Evolutionary conservation across 169 alveolate genomes (phyloP).

Genomic region (Plasmodium gallinaceum): DNA sequence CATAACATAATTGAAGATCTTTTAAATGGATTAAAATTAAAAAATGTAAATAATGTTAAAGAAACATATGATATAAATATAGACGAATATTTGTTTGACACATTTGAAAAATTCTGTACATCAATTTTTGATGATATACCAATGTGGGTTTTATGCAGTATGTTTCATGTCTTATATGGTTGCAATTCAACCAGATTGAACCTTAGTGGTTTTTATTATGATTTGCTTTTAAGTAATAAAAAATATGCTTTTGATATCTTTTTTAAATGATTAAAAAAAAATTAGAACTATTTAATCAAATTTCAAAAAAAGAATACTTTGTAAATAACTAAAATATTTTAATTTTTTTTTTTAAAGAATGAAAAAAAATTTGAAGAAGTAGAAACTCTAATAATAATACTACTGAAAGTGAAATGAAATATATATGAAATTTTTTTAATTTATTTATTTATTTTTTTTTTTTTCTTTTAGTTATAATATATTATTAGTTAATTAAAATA

Average conservation of each 20-base stretch:
- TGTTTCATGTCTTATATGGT: no score
- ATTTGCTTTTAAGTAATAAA: background rate
- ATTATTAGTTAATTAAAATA: background rate
- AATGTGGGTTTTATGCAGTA: no score
- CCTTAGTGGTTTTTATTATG: no score
- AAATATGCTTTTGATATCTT: background rate
- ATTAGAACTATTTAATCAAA: background rate
- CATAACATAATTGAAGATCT: background rate
- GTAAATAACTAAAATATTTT: no score
- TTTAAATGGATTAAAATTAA: conserved; percentile 3
- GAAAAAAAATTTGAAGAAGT: no score
- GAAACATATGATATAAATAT: background rate
- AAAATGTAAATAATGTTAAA: background rate
- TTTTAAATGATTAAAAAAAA: background rate
- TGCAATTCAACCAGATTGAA: no score
- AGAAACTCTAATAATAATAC: no score
- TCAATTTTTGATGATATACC: background rate
- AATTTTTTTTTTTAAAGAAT: no score
- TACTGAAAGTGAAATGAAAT: no score
- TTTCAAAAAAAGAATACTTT: no score
- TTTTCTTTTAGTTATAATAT: background rate
- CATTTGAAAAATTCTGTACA: background rate
- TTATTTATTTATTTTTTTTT: background rate
- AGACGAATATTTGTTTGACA: conserved; percentile 1
- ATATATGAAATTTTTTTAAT: no score